Base-by-base conservation (phyloP, 352 stramenopile genomes). In the Blastocystis sp. region DNA sequence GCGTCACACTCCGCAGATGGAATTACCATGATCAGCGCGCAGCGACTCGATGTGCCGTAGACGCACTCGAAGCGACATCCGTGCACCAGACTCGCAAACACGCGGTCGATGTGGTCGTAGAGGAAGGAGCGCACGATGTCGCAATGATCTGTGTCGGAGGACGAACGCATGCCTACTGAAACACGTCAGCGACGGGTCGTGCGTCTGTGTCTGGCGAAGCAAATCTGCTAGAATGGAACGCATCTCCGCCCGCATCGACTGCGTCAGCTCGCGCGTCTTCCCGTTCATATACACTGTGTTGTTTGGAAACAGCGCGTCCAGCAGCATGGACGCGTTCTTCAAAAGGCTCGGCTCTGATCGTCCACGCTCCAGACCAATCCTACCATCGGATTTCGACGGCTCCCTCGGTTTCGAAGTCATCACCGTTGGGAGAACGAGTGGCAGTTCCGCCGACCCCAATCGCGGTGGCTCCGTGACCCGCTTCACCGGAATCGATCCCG, bases 51-150 rank as follows among this genome's bases (percentile, higher is more conserved):
- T 29, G 63, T 48, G 24, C 48, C 69, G 53, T 81, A 81, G 69
- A 57, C 63, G 46, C 44, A n/a, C 27, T 81, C 69, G 36, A 44
- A 81, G n/a, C 69, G 69, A 65, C 69, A 81, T 2, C 69, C 69
- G 32, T 81, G 69, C 21, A 64, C 44, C 11, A 81, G 27, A 65
- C 42, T 49, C 1, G 69, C 29, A 18, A 81, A 48, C 11, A 81
- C 16, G 18, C 69, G 42, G 32, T 46, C 34, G 21, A 81, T 63
- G 9, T 65, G 61, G 32, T 29, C n/a, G 34, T 49, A 54, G 29
- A 81, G 42, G 18, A 40, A 27, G 36, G 21, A 24, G 9, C 48
- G 69, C 11, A 81, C 69, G 21, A 81, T n/a, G 2, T 81, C 69
- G 7, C 56, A 46, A 40, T 21, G 69, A 46, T 64, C 69, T 81